A percentile compares a stretch with the other conserved stretches of the same genome.
phyloP scores from a whole-genome alignment of 2,329 filamentous ascomycete genomes.

The Colletotrichum viniferum region DNA sequence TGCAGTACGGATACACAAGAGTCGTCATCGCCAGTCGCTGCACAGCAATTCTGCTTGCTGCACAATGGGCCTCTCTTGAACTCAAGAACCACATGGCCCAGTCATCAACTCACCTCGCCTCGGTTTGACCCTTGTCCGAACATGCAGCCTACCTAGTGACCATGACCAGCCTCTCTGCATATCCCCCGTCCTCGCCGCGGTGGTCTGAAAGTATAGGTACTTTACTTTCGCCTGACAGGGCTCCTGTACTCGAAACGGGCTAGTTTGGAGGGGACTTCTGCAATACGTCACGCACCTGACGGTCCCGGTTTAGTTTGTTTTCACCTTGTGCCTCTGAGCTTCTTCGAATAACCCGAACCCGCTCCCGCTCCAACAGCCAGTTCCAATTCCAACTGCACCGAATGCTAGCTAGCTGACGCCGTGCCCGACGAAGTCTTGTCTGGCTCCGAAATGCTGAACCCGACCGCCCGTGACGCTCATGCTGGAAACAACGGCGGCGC shows the following conservation, averaged over 20 bases:
- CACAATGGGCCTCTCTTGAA: not conserved
- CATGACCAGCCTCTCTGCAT: not conserved
- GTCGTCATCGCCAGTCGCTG: not conserved
- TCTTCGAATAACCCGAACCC: not conserved
- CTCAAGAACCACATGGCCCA: not conserved
- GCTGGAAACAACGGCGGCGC: constrained; percentile 3
- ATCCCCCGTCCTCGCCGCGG: not conserved
- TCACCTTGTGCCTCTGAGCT: not conserved
- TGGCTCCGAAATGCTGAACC: not conserved
- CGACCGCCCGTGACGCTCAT: not conserved
- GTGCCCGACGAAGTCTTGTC: not conserved
- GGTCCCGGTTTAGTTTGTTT: not conserved
- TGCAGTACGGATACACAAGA: not conserved
- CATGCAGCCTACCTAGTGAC: not conserved
- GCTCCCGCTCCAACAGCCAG: not conserved
- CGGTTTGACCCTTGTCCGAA: not conserved
- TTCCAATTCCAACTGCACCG: not conserved
- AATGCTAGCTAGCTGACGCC: not conserved
- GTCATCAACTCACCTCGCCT: not conserved
- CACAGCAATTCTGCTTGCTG: not conserved
- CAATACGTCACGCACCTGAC: constrained; percentile 17
- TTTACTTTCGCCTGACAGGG: not conserved
- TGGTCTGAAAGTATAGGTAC: not conserved
- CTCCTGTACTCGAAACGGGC: constrained; percentile 13
- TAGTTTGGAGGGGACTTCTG: not conserved